A percentile compares a stretch with the other conserved stretches of the same genome.
Conservation (phyloP, 495 filamentous ascomycete genomes). For the Copromyces sp. region DNA sequence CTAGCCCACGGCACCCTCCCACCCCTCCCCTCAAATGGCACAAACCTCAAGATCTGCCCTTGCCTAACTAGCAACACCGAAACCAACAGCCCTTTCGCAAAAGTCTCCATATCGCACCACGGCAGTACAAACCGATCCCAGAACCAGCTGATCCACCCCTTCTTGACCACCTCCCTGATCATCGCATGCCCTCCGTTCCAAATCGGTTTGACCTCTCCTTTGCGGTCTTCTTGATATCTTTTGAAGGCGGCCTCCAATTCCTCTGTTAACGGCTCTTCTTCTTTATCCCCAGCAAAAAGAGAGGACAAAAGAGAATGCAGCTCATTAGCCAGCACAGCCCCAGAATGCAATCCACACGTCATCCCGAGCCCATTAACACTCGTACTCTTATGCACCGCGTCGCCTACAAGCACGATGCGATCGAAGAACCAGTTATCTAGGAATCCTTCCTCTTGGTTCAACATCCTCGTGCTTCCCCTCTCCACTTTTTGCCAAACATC, state of each 20-base stretch:
- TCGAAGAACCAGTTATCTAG: constrained; percentile 29
- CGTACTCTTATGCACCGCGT: constrained; percentile 30
- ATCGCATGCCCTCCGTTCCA: background rate
- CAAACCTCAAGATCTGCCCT: background rate
- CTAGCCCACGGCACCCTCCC: background rate
- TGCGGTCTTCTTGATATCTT: background rate
- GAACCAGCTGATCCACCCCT: background rate
- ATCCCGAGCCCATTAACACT: background rate
- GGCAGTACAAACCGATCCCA: background rate
- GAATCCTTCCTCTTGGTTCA: constrained; percentile 30
- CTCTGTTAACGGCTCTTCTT: background rate
- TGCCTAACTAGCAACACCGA: background rate
- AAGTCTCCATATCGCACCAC: background rate
- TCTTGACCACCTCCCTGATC: background rate
- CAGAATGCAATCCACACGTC: background rate
- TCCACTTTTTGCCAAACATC: background rate
- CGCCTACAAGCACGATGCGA: constrained; percentile 33
- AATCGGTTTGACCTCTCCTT: background rate
- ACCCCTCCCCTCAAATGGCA: background rate
- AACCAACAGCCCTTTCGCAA: background rate
- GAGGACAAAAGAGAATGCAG: background rate
- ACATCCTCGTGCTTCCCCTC: constrained; percentile 5
- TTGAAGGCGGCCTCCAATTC: background rate
- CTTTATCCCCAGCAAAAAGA: background rate
- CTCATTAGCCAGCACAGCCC: background rate